Base-by-base conservation (phyloP, 768 basidiomycete genomes). In the Lactarius vividus region DNA sequence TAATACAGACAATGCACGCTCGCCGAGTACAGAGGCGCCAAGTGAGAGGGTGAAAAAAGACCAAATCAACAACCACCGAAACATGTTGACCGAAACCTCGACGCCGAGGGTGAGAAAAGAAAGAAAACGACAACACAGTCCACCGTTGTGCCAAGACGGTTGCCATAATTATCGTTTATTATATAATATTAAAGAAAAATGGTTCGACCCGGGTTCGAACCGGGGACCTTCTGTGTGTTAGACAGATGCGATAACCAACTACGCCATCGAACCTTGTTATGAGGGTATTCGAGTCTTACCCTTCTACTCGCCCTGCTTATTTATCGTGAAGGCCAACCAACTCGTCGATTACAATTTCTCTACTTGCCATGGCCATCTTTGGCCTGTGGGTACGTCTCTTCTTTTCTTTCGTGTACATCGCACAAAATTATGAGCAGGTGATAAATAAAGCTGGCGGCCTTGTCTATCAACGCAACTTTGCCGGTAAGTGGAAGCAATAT, bases 401-500 rank as follows among this genome's bases (percentile, higher is more conserved):
- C 37, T 16, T 39, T 52, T 60, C 56, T 44, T 62, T 44, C 53
- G 59, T 53, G 31, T 16, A 59, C 61, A 4, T 20, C 40, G 23
- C 26, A 7, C 20, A 37, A 18, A 9, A 42, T 73, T 53, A 29
- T 15, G 23, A 75, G 65, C 75, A 94, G 92, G 86, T 98, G 63
- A 96, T 98, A 73, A 98, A 98, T 77, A 98, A 98, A 80, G 97
- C 97, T 16, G 97, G 97, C 31, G 97, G 97, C 8, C 84, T 98
- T 39, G 90, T 98, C 53, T 98, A 96, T 79, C 91, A 96, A 71
- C 85, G 92, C 65, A 93, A 88, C 74, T 96, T 96, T 74, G 87
- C 89, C 79, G 94, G 96, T 92, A 69, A 56, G 80, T 74, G 61
- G 59, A 60, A 54, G 8, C 29, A 9, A n/a, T 23, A 49, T 13